Evolutionary conservation across 768 basidiomycete genomes (phyloP).

Genomic region (Psilocybe cubensis): DNA sequence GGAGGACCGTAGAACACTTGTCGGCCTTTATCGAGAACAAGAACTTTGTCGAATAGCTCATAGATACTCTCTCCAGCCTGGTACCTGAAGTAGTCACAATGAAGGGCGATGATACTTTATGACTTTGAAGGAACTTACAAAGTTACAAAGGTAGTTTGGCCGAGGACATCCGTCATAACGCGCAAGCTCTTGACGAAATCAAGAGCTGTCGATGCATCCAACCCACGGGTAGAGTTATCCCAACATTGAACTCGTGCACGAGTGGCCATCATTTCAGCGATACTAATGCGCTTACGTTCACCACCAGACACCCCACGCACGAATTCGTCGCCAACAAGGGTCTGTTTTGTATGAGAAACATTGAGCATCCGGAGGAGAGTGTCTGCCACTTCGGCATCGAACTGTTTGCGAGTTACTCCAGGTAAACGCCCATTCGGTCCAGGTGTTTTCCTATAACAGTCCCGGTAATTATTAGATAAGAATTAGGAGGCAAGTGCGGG

Average conservation of each 20-base stretch:
- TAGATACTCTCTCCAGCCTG: conserved; percentile 85
- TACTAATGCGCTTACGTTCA: conserved; percentile 79
- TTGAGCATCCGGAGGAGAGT: conserved; percentile 80
- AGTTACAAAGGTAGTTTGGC: conserved; percentile 80
- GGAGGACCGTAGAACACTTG: conserved; percentile 84
- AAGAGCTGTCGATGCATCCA: conserved; percentile 87
- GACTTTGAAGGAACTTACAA: conserved; percentile 45
- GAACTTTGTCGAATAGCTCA: conserved; percentile 84
- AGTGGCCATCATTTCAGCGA: conserved; percentile 87
- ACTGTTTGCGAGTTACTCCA: conserved; percentile 63
- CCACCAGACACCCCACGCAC: conserved; percentile 83
- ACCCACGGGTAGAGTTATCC: conserved; percentile 83
- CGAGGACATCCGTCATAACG: conserved; percentile 82
- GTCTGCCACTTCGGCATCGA: conserved; percentile 57
- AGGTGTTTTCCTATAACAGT: conserved; percentile 57
- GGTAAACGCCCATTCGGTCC: conserved; percentile 75
- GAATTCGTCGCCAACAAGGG: conserved; percentile 86
- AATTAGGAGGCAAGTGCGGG: background rate
- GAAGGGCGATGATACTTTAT: background rate
- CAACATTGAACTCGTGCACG: conserved; percentile 81
- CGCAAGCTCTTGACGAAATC: conserved; percentile 83
- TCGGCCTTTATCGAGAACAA: conserved; percentile 79
- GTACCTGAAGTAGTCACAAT: conserved; percentile 44
- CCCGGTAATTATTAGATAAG: background rate
- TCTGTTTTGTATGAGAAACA: conserved; percentile 77